Conservation (phyloP, 345 rosid species). For the Arabis hirsuta region DNA sequence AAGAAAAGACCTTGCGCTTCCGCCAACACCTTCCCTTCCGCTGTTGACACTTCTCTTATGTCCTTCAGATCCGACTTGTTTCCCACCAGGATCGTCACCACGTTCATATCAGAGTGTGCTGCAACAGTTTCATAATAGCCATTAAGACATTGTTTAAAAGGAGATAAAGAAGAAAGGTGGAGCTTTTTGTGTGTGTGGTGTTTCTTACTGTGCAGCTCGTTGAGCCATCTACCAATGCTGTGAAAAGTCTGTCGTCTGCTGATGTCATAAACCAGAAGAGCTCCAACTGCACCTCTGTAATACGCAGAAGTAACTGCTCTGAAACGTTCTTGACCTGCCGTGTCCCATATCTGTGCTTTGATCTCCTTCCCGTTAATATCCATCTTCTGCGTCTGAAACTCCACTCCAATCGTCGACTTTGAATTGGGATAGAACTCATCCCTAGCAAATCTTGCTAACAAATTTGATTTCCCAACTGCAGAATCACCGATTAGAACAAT, state of each 20-base stretch:
- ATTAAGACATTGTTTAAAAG: conserved; percentile 3
- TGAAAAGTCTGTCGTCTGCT: conserved; percentile 92
- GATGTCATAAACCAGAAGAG: conserved; percentile 92
- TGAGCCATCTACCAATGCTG: conserved; percentile 92
- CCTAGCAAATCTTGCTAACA: conserved; percentile 97
- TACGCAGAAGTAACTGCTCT: conserved; percentile 98
- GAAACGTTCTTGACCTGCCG: conserved; percentile 98
- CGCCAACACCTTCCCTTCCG: conserved; percentile 85
- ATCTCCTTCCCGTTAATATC: conserved; percentile 88
- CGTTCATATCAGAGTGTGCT: conserved; percentile 99
- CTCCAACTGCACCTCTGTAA: conserved; percentile 98
- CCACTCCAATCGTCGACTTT: conserved; percentile 97
- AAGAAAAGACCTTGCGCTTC: conserved; percentile 91
- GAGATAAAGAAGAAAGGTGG: not conserved
- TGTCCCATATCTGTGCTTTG: conserved; percentile 99
- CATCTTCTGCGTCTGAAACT: conserved; percentile 95
- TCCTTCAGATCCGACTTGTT: conserved; percentile 94
- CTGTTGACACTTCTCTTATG: conserved; percentile 84
- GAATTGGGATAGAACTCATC: conserved; percentile 93
- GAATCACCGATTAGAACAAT: conserved; percentile 93
- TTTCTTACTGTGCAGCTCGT: conserved; percentile 93
- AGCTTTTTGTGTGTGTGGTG: not conserved
- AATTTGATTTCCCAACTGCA: conserved; percentile 97
- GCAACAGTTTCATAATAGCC: conserved; percentile 45
- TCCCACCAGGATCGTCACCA: conserved; percentile 87